phyloP scores from a whole-genome alignment of 768 basidiomycete species.

The Suillus brevipes region DNA sequence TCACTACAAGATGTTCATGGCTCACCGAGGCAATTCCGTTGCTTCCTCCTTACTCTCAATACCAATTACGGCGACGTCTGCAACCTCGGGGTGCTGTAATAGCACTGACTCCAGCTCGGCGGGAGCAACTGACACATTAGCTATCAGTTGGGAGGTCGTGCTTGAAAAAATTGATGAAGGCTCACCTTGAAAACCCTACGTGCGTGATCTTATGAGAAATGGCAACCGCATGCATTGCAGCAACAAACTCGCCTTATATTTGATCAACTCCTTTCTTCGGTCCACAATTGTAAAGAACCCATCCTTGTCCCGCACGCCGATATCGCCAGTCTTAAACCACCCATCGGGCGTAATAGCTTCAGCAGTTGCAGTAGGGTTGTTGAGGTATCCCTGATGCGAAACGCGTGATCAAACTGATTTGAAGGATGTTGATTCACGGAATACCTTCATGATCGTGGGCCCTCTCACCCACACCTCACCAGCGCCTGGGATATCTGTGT shows the following conservation, averaged over 20 bases:
- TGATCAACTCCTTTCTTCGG: constrained; percentile 72
- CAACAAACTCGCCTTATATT: constrained; percentile 54
- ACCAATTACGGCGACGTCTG: constrained; percentile 82
- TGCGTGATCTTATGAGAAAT: background rate
- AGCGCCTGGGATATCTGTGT: constrained; percentile 38
- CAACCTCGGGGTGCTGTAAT: constrained; percentile 71
- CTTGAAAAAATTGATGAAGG: background rate
- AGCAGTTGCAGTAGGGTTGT: constrained; percentile 68
- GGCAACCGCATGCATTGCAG: background rate
- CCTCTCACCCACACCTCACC: constrained; percentile 87
- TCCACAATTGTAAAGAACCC: constrained; percentile 79
- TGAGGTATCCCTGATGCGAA: constrained; percentile 65
- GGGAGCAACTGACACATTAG: constrained; percentile 62
- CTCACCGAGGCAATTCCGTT: constrained; percentile 78
- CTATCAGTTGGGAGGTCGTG: background rate
- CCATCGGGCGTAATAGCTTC: constrained; percentile 67
- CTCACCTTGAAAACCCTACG: constrained; percentile 74
- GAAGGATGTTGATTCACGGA: background rate
- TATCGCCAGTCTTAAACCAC: constrained; percentile 92
- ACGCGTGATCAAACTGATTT: background rate
- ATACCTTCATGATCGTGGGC: constrained; percentile 76
- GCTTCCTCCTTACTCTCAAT: constrained; percentile 63
- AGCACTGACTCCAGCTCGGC: constrained; percentile 83
- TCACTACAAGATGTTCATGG: constrained; percentile 1
- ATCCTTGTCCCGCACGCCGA: constrained; percentile 62